phyloP scores from a whole-genome alignment of 2,329 filamentous ascomycete genomes.

The Capronia americana region DNA sequence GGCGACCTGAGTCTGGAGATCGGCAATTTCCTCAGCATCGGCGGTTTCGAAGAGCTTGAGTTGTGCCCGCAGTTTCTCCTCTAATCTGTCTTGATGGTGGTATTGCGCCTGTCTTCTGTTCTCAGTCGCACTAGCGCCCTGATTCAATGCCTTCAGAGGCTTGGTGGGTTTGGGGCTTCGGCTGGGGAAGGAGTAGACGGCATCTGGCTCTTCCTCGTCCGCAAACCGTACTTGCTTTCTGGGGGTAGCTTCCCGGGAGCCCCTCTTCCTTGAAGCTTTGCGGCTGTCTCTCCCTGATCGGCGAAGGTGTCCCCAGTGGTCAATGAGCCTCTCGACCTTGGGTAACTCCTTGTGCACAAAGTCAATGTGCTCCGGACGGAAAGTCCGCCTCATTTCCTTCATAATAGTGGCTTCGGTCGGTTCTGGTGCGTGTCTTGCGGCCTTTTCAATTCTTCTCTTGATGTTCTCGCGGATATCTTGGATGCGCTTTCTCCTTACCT shows the following conservation, averaged over 20 bases:
- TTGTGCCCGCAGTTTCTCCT: constrained; percentile 13
- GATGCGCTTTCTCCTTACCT: constrained; percentile 25
- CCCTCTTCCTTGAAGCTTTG: neutral
- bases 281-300: neutral
- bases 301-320: constrained; percentile 19
- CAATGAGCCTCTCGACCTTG: constrained; percentile 17
- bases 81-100: constrained; percentile 13
- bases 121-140: constrained; percentile 10
- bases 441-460: constrained; percentile 17
- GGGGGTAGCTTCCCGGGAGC: neutral
- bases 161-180: neutral
- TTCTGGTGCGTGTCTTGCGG: constrained; percentile 3
- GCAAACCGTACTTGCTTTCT: constrained; percentile 25
- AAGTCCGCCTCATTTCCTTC: constrained; percentile 13
- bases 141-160: neutral
- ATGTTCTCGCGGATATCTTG: constrained; percentile 35
- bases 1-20: constrained; percentile 8
- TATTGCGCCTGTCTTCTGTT: constrained; percentile 24
- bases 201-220: constrained; percentile 2
- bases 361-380: constrained; percentile 12
- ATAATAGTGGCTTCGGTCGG: constrained; percentile 15
- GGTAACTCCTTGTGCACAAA: constrained; percentile 18
- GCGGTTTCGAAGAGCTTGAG: constrained; percentile 24
- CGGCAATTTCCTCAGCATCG: neutral
- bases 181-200: neutral